Evolutionary conservation across 768 basidiomycete species (phyloP).

Genomic region (Mycena galopus): DNA sequence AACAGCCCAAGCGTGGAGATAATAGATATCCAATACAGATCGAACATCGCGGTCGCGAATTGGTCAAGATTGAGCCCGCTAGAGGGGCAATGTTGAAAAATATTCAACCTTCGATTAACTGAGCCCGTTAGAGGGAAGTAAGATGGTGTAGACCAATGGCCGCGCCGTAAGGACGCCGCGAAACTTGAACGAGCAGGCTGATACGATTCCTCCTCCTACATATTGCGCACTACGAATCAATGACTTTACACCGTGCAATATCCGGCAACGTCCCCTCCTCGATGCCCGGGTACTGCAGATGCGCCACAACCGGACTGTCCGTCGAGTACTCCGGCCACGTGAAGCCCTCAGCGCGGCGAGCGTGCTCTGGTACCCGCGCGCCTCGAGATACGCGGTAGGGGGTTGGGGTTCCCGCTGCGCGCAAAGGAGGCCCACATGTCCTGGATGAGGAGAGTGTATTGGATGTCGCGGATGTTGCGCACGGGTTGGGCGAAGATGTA

Average conservation of each 20-base stretch:
- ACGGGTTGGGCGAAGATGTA: conserved; percentile 37
- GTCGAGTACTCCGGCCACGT: conserved; percentile 22
- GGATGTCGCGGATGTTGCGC: conserved; percentile 32
- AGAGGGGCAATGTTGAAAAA: too few species aligned
- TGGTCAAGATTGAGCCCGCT: too few species aligned
- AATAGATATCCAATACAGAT: too few species aligned
- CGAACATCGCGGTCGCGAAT: too few species aligned
- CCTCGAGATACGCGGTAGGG: conserved; percentile 53
- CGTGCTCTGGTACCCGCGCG: conserved; percentile 56
- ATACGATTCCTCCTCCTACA: neutral
- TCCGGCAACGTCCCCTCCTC: conserved; percentile 12
- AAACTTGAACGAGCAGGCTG: too few species aligned
- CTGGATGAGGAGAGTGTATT: conserved; percentile 40
- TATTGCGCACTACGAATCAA: neutral
- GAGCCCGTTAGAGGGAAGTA: too few species aligned
- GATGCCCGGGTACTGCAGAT: conserved; percentile 18
- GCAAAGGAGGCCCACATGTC: conserved; percentile 64
- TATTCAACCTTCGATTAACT: too few species aligned
- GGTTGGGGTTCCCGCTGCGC: conserved; percentile 62
- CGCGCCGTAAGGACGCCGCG: too few species aligned
- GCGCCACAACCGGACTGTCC: neutral
- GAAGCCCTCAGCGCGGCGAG: conserved; percentile 39
- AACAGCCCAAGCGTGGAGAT: too few species aligned
- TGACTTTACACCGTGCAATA: conserved; percentile 1
- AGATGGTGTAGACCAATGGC: too few species aligned